Evolutionary conservation across 1,284 basidiomycete genomes (phyloP).

Genomic region (Apiotrichum domesticum): DNA sequence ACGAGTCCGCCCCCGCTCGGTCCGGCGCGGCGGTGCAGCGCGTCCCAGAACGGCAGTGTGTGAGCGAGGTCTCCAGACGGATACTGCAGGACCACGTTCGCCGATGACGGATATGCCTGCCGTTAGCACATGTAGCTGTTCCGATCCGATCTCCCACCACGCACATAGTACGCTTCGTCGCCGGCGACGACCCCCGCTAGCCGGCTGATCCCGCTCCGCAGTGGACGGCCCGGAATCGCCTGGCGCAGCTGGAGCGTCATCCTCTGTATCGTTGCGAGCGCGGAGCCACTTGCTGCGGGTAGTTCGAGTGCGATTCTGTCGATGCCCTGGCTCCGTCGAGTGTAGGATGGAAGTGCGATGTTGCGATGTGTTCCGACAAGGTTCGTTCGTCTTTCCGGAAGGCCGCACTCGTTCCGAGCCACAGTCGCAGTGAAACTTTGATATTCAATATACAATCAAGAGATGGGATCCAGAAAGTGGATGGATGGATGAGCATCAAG

Average conservation of each 20-base stretch:
- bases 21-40: constrained; percentile 33
- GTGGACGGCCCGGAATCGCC: constrained; percentile 36
- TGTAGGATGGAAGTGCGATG: too few relatives aligned
- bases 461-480: too few relatives aligned
- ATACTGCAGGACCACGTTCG: constrained; percentile 32
- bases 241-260: constrained; percentile 42
- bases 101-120: constrained; percentile 36
- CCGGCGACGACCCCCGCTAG: constrained; percentile 4
- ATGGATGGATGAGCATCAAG: too few relatives aligned
- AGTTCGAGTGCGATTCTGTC: too few relatives aligned
- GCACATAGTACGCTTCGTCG: constrained; percentile 10
- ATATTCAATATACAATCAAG: too few relatives aligned
- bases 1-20: constrained; percentile 12
- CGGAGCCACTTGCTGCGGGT: too few relatives aligned
- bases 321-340: too few relatives aligned
- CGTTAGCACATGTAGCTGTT: not conserved
- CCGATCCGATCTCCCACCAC: not conserved
- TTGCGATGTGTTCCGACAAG: too few relatives aligned
- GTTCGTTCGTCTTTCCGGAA: too few relatives aligned
- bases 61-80: constrained; percentile 28
- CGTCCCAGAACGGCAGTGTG: constrained; percentile 39
- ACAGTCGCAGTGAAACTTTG: too few relatives aligned
- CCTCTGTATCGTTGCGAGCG: too few relatives aligned
- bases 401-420: too few relatives aligned
- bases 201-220: not conserved